Percentiles rank a stretch among this genome's conserved stretches.
phyloP scores from a whole-genome alignment of 2,329 filamentous ascomycete species.

The Botrytis paeoniae region DNA sequence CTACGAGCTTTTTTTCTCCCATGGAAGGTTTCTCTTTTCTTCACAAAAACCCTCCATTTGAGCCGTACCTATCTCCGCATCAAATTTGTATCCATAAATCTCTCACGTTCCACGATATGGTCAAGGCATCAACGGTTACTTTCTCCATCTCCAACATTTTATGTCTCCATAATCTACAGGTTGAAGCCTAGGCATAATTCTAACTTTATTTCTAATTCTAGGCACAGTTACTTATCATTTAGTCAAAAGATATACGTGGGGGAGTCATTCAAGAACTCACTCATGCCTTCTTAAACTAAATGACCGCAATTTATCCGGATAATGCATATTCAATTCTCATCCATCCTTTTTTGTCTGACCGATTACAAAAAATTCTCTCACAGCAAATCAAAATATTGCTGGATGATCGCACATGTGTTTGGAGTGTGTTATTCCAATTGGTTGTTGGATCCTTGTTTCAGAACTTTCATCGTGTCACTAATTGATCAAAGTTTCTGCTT shows the following conservation, averaged over 20 bases:
- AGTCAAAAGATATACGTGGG: background rate
- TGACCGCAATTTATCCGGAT: conserved; percentile 7
- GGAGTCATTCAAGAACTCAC: background rate
- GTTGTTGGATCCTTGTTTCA: background rate
- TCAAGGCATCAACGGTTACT: background rate
- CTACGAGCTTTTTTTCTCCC: background rate
- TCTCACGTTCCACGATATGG: conserved; percentile 2
- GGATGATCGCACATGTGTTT: background rate
- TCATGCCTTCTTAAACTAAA: background rate
- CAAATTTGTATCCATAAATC: background rate
- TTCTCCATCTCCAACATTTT: background rate
- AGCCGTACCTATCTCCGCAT: background rate
- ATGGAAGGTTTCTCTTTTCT: background rate
- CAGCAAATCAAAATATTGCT: background rate
- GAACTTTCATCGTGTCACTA: background rate
- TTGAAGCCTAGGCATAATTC: background rate
- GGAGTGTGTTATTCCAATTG: background rate
- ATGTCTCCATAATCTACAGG: background rate
- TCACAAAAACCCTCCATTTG: background rate
- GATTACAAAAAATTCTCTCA: conserved; percentile 2
- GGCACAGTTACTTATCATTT: background rate
- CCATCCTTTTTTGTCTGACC: background rate
- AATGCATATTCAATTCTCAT: background rate
- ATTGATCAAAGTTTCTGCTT: conserved; percentile 1
- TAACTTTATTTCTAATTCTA: background rate